Percentiles rank a stretch among this genome's conserved stretches.
phyloP scores from a whole-genome alignment of 148 eudicot species.

The Camellia lanceoleosa region DNA sequence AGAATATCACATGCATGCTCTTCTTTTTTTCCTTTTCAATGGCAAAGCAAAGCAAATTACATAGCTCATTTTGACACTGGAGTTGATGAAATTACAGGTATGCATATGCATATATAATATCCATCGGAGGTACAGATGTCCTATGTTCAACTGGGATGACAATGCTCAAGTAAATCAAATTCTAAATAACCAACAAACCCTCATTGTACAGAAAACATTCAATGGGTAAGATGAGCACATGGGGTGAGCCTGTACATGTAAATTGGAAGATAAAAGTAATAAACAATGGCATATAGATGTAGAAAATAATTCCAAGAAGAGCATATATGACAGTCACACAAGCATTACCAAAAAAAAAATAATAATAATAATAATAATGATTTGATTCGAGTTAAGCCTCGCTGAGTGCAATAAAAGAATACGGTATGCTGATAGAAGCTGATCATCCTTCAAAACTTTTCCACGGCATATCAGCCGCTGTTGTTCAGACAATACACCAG shows the following conservation, averaged over 20 bases:
- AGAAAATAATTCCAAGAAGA: not conserved
- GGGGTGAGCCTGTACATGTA: not conserved
- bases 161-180: not conserved
- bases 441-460: conserved; percentile 92
- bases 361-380: too few relatives aligned
- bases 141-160: not conserved
- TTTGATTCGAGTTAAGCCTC: not conserved
- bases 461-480: conserved; percentile 98
- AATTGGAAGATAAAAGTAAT: not conserved
- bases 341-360: not conserved
- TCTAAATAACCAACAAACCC: not conserved
- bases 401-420: conserved; percentile 36
- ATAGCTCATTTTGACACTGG: not conserved
- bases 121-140: not conserved
- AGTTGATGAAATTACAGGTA: not conserved
- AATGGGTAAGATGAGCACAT: not conserved
- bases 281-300: not conserved
- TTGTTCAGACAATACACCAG: conserved; percentile 88
- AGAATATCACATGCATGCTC: not conserved
- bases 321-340: not conserved
- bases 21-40: not conserved
- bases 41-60: not conserved
- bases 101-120: not conserved
- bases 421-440: conserved; percentile 96
- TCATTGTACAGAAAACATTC: not conserved